Evolutionary conservation across 2,329 filamentous ascomycete genomes (phyloP), one percentile per base, ranked within the genome.

Genomic region (Fonsecaea erecta): DNA sequence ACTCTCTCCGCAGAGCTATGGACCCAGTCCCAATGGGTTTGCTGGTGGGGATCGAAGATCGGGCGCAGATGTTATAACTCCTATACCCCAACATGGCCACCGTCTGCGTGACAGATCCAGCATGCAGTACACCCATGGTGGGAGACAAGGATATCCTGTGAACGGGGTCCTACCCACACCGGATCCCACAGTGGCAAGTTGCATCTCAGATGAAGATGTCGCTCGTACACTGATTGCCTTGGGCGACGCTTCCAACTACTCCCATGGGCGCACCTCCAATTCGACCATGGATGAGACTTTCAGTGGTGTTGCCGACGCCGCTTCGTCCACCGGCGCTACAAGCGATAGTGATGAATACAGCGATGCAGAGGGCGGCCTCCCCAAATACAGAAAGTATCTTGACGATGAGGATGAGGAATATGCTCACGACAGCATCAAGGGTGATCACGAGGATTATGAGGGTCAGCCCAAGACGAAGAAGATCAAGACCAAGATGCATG

Each of bases 131-230:
- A 37, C 35, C 53, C 63, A 63, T 46, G 18, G 83, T 86, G 66
- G 83, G 82, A 64, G 85, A 86, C 69, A 62, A 46, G 62, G 58
- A 57, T 80, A 84, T 68, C 78, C 77, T 67, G 75, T 75, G 58
- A 79, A 82, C 68, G 88, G 88, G 61, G 86, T 96, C 71, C 82
- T 97, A 69, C 93, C 93, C 21, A 99, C 95, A 1, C 95, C 95
- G 28, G 95, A 98, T 73, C 94, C 94, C n/a, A 99, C 95, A 12
- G 91, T 98, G 72, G 92, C 92, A 61, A 98, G 94, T 79, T 96
- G 92, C 77, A 94, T 99, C 77, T 98, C 94, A 14, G 95, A 99
- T 76, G 95, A 99, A 78, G 95, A 99, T 78, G 95, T 98, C 68
- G 95, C 95, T 63, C 89, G 97, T 75, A 95, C 98, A 80, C 84